A percentile compares a stretch with the other conserved stretches of the same genome.
Conservation (phyloP, 805 yeast genomes). For the Brettanomyces naardenensis region DNA sequence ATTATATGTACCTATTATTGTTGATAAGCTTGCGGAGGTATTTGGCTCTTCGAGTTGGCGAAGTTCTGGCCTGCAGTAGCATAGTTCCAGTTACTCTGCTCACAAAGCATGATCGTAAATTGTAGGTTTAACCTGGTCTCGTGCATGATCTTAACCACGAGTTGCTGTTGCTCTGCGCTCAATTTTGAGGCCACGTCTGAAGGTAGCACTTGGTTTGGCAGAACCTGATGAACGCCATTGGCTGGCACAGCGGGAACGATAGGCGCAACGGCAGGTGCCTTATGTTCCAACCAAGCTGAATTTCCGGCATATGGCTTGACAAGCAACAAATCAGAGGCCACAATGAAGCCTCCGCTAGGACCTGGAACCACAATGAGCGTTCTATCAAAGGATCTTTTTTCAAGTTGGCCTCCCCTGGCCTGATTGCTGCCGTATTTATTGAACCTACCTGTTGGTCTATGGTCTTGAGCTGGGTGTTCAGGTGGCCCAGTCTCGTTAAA, state of each 20-base stretch:
- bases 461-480: conserved; percentile 7
- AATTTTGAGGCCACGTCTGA: conserved; percentile 46
- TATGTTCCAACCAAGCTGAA: conserved; percentile 42
- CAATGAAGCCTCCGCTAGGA: conserved; percentile 59
- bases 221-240: conserved; percentile 3
- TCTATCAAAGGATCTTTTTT: conserved; percentile 79
- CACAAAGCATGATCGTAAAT: conserved; percentile 74
- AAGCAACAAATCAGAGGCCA: conserved; percentile 78
- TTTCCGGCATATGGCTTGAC: conserved; percentile 52
- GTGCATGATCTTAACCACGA: conserved; percentile 54
- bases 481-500: conserved; percentile 54
- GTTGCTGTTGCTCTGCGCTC: conserved; percentile 49
- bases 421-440: conserved; percentile 14
- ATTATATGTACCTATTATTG: neutral
- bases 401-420: conserved; percentile 27
- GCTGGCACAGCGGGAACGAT: conserved; percentile 3
- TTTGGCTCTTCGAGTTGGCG: conserved; percentile 45
- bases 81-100: conserved; percentile 82
- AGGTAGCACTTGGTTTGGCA: conserved; percentile 28
- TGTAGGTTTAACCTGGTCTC: conserved; percentile 75
- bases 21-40: conserved; percentile 51
- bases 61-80: conserved; percentile 64
- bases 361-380: conserved; percentile 68
- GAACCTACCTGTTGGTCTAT: conserved; percentile 15
- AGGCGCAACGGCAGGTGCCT: conserved; percentile 9